phyloP scores from a whole-genome alignment of 305 asterid genomes.

The Coffea humblotiana region DNA sequence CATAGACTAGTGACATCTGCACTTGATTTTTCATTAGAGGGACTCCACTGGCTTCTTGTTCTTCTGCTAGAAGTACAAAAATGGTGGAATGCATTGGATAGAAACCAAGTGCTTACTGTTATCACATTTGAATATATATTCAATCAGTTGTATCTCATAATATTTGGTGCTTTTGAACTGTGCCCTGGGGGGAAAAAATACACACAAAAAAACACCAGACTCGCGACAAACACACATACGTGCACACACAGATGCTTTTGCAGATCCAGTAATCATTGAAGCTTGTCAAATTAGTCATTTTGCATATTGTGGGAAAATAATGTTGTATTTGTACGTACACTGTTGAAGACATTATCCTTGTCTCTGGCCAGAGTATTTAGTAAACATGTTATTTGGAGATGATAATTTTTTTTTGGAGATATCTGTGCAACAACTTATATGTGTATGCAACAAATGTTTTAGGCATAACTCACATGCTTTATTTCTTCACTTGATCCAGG shows the following conservation, averaged over 20 bases:
- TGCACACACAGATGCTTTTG: background rate
- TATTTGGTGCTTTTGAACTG: too few species aligned
- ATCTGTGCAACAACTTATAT: background rate
- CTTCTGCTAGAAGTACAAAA: too few species aligned
- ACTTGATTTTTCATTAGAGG: too few species aligned
- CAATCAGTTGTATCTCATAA: too few species aligned
- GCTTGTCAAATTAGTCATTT: background rate
- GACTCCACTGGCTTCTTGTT: too few species aligned
- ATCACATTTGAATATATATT: too few species aligned
- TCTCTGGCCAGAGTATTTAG: background rate
- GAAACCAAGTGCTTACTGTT: too few species aligned
- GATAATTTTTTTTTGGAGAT: background rate
- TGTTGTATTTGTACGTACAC: background rate
- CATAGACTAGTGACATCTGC: too few species aligned
- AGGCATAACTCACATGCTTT: background rate
- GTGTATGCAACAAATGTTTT: background rate
- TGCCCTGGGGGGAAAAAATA: too few species aligned
- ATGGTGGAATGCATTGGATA: too few species aligned
- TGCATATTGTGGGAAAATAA: background rate
- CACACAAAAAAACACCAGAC: too few species aligned
- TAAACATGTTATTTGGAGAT: background rate
- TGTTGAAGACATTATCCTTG: background rate
- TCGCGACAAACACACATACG: background rate
- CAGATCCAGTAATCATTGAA: background rate
- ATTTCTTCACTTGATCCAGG: slow-evolving; percentile 41